Evolutionary conservation across 2,329 filamentous ascomycete species (phyloP), one percentile per base, ranked within the genome.

Genomic region (Zelopaecilomyces penicillatus): DNA sequence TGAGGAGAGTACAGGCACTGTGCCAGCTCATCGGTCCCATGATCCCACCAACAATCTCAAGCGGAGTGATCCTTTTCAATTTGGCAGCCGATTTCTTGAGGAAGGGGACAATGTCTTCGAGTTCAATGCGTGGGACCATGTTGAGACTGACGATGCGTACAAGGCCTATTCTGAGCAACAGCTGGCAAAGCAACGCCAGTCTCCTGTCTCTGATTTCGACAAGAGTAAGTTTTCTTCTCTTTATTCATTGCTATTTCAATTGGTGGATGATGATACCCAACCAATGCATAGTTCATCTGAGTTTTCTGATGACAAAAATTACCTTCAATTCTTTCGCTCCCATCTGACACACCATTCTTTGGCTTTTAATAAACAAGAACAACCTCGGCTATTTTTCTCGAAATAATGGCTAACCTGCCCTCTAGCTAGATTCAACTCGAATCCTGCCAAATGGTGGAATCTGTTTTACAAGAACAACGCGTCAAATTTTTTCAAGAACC

Each of bases 111-210:
- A 97, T 62, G 87, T 95, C 58, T 98, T 91, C 68, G 85, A 94
- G 64, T 95, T 93, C 78, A 98, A 98, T 65, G 93, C 93, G 33
- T 98, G 93, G 93, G 93, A 98, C 64, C 91, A 98, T 63, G 93
- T 97, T 61, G 84, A 91, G 66, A 89, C 89, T 62, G 91, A 97
- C 68, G 81, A 87, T 55, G 76, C 82, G 35, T 97, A 95, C 74
- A 83, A 84, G 60, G 80, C 85, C 60, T 95, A 93, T 65, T 83
- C 89, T 49, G 81, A 90, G 65, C 69, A 82, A 59, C 93, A 97
- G 68, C 91, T 86, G 61, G 78, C 79, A 39, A 85, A 84, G 67
- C 93, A 98, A 69, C 82, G 90, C 52, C 79, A 84, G 57, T 76
- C 85, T 50, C 91, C 90, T 45, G 93, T 96, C 41, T 90, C 84